Conservation (phyloP, 768 basidiomycete genomes). For the Lactarius psammicola region DNA sequence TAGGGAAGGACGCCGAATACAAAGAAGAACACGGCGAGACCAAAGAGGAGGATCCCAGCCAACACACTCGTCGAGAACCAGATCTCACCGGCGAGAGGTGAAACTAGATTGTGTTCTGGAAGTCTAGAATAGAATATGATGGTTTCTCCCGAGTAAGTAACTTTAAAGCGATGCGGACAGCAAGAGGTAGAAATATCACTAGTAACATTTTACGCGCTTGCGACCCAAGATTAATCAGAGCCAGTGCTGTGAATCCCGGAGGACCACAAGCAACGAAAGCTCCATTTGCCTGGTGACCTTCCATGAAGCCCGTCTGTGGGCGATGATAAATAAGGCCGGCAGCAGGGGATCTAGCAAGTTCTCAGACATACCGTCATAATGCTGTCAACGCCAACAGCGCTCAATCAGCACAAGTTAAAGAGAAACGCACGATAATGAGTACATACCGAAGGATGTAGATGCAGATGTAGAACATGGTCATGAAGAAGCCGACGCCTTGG, state of each 20-base stretch:
- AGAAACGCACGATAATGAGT: background rate
- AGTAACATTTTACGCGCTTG: constrained; percentile 41
- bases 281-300: constrained; percentile 49
- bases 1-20: constrained; percentile 45
- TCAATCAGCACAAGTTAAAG: background rate
- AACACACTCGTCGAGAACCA: constrained; percentile 46
- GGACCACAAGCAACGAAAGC: constrained; percentile 51
- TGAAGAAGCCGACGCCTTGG: constrained; percentile 49
- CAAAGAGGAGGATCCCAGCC: constrained; percentile 42
- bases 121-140: constrained; percentile 33
- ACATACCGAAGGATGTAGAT: constrained; percentile 49
- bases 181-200: background rate
- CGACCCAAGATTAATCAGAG: constrained; percentile 46
- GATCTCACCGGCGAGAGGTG: constrained; percentile 43
- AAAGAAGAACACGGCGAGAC: constrained; percentile 49
- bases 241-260: constrained; percentile 50
- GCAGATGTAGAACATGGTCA: constrained; percentile 51
- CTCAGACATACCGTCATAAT: constrained; percentile 40
- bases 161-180: background rate
- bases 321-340: background rate
- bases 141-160: too few species aligned
- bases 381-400: constrained; percentile 26
- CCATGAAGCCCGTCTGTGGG: constrained; percentile 45
- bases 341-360: background rate
- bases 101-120: constrained; percentile 38